phyloP scores from a whole-genome alignment of 306 rosid genomes.

The Prunus davidiana region DNA sequence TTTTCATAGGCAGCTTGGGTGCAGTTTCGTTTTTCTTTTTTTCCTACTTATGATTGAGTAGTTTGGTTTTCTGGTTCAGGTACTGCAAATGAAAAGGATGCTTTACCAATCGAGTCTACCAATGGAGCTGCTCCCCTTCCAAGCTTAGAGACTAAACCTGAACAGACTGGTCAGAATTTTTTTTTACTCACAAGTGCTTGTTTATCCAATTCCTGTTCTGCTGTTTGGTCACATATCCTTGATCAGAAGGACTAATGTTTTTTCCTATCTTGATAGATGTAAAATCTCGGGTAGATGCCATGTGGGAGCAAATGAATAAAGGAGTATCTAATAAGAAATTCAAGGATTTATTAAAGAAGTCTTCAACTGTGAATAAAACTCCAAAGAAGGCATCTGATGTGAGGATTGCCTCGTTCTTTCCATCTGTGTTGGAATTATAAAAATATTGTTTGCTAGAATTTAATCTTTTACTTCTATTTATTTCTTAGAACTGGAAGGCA shows the following conservation, averaged over 20 bases:
- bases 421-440: conserved; percentile 1
- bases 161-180: conserved; percentile 48
- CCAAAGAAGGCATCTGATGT: conserved; percentile 68
- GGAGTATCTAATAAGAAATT: conserved; percentile 61
- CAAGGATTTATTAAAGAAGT: conserved; percentile 46
- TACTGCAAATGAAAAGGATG: conserved; percentile 38
- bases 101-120: conserved; percentile 34
- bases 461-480: conserved; percentile 15
- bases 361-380: conserved; percentile 39
- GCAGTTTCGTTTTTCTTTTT: background rate
- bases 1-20: background rate
- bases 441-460: conserved; percentile 18
- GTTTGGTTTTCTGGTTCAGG: conserved; percentile 40
- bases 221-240: conserved; percentile 2
- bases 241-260: conserved; percentile 18
- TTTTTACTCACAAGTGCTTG: conserved; percentile 12
- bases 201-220: conserved; percentile 1
- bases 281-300: conserved; percentile 75
- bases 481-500: conserved; percentile 69
- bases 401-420: conserved; percentile 29
- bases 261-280: conserved; percentile 41
- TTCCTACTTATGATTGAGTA: conserved; percentile 7
- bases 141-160: conserved; percentile 36
- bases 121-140: conserved; percentile 41
- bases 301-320: conserved; percentile 95